phyloP scores from a whole-genome alignment of 495 filamentous ascomycete species.

The Mycothermus thermophilus region DNA sequence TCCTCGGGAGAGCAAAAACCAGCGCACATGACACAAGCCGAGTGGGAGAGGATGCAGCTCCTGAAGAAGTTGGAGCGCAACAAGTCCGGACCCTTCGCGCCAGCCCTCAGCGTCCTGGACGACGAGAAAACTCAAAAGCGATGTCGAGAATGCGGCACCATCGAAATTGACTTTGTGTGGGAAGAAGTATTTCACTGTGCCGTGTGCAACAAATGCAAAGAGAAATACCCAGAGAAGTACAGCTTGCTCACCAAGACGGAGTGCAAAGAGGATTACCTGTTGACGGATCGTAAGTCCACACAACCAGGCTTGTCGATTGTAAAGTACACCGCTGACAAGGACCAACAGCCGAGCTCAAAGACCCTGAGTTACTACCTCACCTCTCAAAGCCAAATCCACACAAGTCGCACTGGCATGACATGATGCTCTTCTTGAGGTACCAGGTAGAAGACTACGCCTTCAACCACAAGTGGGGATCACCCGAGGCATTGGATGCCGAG shows the following conservation, averaged over 20 bases:
- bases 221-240: conserved; percentile 81
- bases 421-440: conserved; percentile 91
- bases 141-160: conserved; percentile 66
- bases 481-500: conserved; percentile 76
- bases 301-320: too few species aligned
- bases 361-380: conserved; percentile 74
- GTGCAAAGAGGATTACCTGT: conserved; percentile 81
- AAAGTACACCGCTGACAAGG: too few species aligned
- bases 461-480: conserved; percentile 66
- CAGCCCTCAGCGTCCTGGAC: conserved; percentile 58
- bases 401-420: conserved; percentile 90
- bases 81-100: conserved; percentile 74
- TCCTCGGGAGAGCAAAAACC: conserved; percentile 52
- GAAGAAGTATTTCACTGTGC: conserved; percentile 59
- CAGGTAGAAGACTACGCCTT: conserved; percentile 92
- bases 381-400: conserved; percentile 86
- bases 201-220: conserved; percentile 70
- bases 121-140: conserved; percentile 49
- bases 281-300: conserved; percentile 82
- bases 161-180: conserved; percentile 94
- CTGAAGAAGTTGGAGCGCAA: conserved; percentile 52
- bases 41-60: conserved; percentile 79
- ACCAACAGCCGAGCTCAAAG: conserved; percentile 67
- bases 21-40: conserved; percentile 74
- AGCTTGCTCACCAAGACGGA: conserved; percentile 93